Evolutionary conservation across 768 basidiomycete species (phyloP).

Genomic region (Serendipita vermifera): DNA sequence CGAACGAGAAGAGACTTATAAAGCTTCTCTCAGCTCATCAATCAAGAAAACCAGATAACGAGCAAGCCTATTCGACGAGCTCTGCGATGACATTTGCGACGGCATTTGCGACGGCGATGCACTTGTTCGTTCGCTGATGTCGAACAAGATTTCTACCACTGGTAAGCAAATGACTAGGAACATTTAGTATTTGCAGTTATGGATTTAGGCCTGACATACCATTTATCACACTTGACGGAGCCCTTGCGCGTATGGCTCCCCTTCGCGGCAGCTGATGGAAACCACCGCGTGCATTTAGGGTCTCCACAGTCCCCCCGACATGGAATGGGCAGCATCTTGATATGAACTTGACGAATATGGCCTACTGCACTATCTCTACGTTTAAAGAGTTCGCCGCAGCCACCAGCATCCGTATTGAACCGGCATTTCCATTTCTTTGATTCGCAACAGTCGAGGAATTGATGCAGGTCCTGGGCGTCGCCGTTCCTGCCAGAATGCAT

Average conservation of each 20-base stretch:
- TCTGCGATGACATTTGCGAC: background rate
- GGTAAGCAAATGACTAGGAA: background rate
- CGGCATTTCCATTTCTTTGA: background rate
- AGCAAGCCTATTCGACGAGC: background rate
- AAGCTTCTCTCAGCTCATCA: background rate
- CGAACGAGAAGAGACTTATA: background rate
- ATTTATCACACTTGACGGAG: background rate
- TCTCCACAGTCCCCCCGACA: conserved; percentile 7
- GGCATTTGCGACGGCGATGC: background rate
- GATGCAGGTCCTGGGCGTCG: background rate
- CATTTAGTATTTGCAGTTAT: background rate
- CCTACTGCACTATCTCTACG: background rate
- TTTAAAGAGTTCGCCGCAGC: background rate
- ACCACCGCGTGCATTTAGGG: background rate
- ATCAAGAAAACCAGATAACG: background rate
- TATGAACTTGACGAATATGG: background rate
- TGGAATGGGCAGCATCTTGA: background rate
- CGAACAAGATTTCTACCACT: background rate
- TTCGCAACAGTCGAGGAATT: background rate
- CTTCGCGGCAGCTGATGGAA: background rate
- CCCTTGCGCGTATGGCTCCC: background rate
- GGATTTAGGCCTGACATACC: background rate
- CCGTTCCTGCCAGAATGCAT: background rate
- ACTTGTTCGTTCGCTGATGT: background rate
- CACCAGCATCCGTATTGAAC: background rate